phyloP scores from a whole-genome alignment of 805 yeast genomes.

The Helenozyma baotianmanensis region DNA sequence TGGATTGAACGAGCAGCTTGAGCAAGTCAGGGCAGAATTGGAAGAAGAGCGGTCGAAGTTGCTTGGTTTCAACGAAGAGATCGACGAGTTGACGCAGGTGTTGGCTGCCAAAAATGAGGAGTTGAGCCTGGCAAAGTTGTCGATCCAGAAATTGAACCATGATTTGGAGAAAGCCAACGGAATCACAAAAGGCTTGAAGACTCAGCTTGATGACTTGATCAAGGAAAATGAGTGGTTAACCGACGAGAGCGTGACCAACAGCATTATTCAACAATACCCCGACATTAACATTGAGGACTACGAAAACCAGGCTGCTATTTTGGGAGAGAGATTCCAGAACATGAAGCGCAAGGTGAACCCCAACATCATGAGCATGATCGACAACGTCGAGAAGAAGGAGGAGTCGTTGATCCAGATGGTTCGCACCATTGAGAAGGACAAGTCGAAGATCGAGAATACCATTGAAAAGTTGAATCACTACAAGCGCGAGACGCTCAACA shows the following conservation, averaged over 20 bases:
- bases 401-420: constrained; percentile 72
- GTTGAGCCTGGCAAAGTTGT: constrained; percentile 45
- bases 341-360: constrained; percentile 81
- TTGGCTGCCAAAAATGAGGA: constrained; percentile 42
- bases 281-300: constrained; percentile 61
- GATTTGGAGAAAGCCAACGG: constrained; percentile 48
- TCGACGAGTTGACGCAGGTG: constrained; percentile 51
- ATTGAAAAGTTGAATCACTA: constrained; percentile 78
- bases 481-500: constrained; percentile 74
- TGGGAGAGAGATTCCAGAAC: constrained; percentile 56
- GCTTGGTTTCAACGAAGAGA: constrained; percentile 71
- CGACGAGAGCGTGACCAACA: constrained; percentile 54
- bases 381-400: constrained; percentile 87
- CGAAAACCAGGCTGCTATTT: constrained; percentile 50
- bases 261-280: constrained; percentile 57
- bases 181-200: constrained; percentile 31
- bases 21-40: constrained; percentile 25
- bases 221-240: constrained; percentile 67
- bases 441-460: constrained; percentile 83
- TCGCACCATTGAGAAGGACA: constrained; percentile 82
- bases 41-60: constrained; percentile 56
- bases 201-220: constrained; percentile 42
- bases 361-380: constrained; percentile 87
- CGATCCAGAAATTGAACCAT: constrained; percentile 50
- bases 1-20: constrained; percentile 18